A percentile compares a stretch with the other conserved stretches of the same genome.
phyloP scores from a whole-genome alignment of 2,329 filamentous ascomycete genomes.

The Neonectria ditissima region DNA sequence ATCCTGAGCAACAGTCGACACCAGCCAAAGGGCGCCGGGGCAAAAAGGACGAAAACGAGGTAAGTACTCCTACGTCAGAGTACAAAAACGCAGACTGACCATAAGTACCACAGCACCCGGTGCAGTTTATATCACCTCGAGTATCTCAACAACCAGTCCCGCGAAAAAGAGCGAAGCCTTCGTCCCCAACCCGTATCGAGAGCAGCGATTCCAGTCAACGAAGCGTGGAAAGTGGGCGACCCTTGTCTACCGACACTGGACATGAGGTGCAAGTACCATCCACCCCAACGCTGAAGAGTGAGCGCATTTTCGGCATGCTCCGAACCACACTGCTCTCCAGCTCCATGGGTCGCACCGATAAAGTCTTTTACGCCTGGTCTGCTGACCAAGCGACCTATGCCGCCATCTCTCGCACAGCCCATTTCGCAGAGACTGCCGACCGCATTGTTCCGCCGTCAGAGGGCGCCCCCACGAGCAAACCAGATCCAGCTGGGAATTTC shows the following conservation, averaged over 20 bases:
- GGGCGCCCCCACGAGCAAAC: not conserved
- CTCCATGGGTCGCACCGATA: slow-evolving; percentile 18
- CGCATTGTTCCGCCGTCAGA: slow-evolving; percentile 21
- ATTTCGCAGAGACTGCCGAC: slow-evolving; percentile 39
- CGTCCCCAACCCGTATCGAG: not conserved
- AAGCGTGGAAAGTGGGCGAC: not conserved
- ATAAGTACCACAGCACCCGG: not conserved
- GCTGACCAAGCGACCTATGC: slow-evolving; percentile 42
- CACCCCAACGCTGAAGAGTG: slow-evolving; percentile 24
- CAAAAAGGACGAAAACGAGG: not conserved
- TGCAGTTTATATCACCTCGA: not conserved
- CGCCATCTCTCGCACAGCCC: slow-evolving; percentile 31
- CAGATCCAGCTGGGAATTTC: slow-evolving; percentile 5
- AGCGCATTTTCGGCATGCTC: slow-evolving; percentile 38
- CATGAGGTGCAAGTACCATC: not conserved
- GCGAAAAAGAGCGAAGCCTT: too few relatives aligned
- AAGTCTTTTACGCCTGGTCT: slow-evolving; percentile 41
- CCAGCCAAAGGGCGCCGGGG: not conserved
- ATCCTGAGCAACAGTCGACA: not conserved
- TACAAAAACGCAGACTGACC: not conserved
- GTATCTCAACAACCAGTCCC: not conserved
- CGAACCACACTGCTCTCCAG: slow-evolving; percentile 27
- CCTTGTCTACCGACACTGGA: not conserved
- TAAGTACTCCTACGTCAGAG: not conserved
- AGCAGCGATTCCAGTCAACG: not conserved